phyloP scores from a whole-genome alignment of 163 green algal genomes.

The Scenedesmus sp. region DNA sequence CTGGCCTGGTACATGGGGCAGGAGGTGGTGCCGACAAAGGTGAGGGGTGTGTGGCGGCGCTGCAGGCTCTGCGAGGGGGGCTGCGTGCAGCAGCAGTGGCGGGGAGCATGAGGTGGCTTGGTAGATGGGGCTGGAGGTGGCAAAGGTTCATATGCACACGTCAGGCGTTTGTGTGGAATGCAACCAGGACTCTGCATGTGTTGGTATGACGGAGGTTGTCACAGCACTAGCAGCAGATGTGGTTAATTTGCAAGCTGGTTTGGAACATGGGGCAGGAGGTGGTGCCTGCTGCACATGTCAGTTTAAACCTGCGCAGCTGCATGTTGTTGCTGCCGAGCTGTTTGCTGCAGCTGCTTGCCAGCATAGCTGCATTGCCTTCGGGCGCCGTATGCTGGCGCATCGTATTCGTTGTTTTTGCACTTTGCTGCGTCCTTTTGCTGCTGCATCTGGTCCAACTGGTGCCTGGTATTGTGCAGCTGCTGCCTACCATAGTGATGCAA shows the following conservation, averaged over 20 bases:
- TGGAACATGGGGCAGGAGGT: slow-evolving; percentile 83
- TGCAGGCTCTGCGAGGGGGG: neutral
- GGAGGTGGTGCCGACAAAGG: slow-evolving; percentile 70
- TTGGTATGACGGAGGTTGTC: too few relatives aligned
- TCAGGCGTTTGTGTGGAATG: too few relatives aligned
- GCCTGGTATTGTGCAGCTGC: neutral
- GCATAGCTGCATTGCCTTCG: too few relatives aligned
- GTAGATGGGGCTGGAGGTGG: neutral
- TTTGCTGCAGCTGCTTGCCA: too few relatives aligned
- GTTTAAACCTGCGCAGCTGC: neutral
- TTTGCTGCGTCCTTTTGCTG: neutral
- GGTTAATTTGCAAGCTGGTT: too few relatives aligned
- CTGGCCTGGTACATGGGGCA: slow-evolving; percentile 82
- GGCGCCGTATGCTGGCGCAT: neutral
- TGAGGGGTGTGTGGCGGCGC: slow-evolving; percentile 1
- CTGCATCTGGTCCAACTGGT: slow-evolving; percentile 43
- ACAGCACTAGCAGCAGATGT: too few relatives aligned
- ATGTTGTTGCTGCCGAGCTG: neutral
- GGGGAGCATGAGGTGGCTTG: neutral
- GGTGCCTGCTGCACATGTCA: slow-evolving; percentile 62
- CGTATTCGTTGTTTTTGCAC: neutral
- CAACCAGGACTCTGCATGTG: too few relatives aligned
- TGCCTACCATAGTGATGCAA: too few relatives aligned
- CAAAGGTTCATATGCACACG: too few relatives aligned
- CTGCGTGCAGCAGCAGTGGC: neutral